Percentiles rank a stretch among this genome's conserved stretches.
phyloP scores from a whole-genome alignment of 176 grass and related monocot genomes.

The Eleusine indica region DNA sequence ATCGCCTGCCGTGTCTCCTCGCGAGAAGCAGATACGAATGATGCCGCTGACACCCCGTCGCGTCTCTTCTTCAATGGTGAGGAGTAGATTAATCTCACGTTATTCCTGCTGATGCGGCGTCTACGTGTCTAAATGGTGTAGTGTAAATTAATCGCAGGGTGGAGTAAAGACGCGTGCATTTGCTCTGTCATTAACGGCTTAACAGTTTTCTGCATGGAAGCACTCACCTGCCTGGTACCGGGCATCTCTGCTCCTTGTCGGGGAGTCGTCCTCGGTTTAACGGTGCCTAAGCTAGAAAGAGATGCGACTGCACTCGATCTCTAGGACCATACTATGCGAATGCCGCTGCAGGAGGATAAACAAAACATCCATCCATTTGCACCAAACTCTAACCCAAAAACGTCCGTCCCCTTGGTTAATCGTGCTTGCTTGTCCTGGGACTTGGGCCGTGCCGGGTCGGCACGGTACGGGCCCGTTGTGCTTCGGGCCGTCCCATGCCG shows the following conservation, averaged over 20 bases:
- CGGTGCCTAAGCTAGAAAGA: constrained; percentile 4
- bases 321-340: too few species aligned
- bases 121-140: neutral
- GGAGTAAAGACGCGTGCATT: neutral
- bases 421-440: too few species aligned
- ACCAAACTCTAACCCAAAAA: neutral
- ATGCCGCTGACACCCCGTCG: constrained; percentile 31
- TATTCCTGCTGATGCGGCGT: neutral
- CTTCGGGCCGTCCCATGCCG: too few species aligned
- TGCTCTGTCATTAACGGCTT: constrained; percentile 32
- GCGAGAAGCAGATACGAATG: constrained; percentile 35
- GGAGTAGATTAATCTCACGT: neutral
- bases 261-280: neutral
- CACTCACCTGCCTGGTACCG: neutral
- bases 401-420: too few species aligned
- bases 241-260: constrained; percentile 29
- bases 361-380: neutral
- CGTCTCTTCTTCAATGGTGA: constrained; percentile 8
- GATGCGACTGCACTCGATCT: neutral
- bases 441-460: too few species aligned
- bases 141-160: neutral
- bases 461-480: too few species aligned
- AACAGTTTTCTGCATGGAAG: constrained; percentile 43
- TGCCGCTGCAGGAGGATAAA: too few species aligned
- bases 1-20: constrained; percentile 16